Evolutionary conservation across 129 eudicot species (phyloP).

Genomic region (Saussurea involucrata): DNA sequence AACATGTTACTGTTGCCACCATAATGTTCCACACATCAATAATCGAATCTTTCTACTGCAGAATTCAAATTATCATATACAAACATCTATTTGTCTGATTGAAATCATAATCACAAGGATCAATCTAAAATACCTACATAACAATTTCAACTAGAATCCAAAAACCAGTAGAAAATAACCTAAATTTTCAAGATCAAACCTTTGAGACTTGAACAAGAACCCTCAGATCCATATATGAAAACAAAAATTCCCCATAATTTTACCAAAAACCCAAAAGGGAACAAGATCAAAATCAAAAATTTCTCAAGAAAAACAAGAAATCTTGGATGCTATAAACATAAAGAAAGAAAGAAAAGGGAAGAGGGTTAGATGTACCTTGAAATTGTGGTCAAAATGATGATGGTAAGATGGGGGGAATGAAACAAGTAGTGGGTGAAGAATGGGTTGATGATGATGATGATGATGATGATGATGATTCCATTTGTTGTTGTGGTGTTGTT

Average conservation of each 20-base stretch:
- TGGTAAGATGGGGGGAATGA: constrained; percentile 20
- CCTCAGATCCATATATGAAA: neutral
- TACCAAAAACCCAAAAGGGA: neutral
- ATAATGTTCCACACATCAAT: constrained; percentile 10
- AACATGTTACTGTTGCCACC: constrained; percentile 43
- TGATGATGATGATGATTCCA: constrained; percentile 33
- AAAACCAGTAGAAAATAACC: neutral
- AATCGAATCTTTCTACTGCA: constrained; percentile 5
- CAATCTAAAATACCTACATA: constrained; percentile 3
- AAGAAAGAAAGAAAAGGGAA: neutral
- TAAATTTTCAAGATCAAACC: neutral
- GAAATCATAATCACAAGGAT: constrained; percentile 5
- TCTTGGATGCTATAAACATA: neutral
- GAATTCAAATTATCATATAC: constrained; percentile 9
- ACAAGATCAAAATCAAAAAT: neutral
- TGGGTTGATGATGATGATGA: constrained; percentile 31
- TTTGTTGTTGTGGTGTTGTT: constrained; percentile 28
- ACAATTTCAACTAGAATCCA: neutral
- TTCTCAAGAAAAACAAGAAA: neutral
- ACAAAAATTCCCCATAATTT: neutral
- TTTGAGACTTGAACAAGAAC: neutral
- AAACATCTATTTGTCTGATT: constrained; percentile 3
- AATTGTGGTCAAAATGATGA: constrained; percentile 21
- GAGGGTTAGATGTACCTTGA: constrained; percentile 13
- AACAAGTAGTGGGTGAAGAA: constrained; percentile 33